Evolutionary conservation across 2,329 filamentous ascomycete genomes (phyloP), one percentile per base, ranked within the genome.

Genomic region (Diaporthe sp.): DNA sequence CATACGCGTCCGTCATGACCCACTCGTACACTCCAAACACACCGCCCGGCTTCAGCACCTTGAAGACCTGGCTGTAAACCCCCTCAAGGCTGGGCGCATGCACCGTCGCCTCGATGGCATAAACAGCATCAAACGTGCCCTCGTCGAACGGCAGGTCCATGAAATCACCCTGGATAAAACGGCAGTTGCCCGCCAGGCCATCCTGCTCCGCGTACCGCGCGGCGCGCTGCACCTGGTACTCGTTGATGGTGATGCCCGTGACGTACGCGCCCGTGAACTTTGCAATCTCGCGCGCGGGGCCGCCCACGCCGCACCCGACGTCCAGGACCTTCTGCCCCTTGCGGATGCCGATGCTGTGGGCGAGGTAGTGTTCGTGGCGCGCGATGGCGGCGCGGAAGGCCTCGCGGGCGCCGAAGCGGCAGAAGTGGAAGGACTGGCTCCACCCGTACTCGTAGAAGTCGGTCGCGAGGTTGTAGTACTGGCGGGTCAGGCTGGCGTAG

Each of bases 1-100:
- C 91, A 84, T 94, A 95, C 58, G 88, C 85, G 78, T 94, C 93
- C 17, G 93, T 95, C 93, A 95, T 95, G 81, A 95, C 88, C 93
- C 93, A 95, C 82, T 95, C 93, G 83, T 95, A 95, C 51, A 95
- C 93, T 81, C 93, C 93, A 79, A 95, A 95, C 57, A 92, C 88
- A 82, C 93, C 93, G 77, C 93, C 93, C 28, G 93, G 93, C 87
- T 95, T 95, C 78, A 95, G 87, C 55, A 94, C 92, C 72, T 91
- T 91, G 88, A 90, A 93, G 79, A 95, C 94, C 84, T 95, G 90
- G 79, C 87, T 89, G 85, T 95, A 95, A 78, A 94, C 93, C 71
- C 91, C 93, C 81, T 93, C 91, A 57, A 95, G 88, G 34, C 90
- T 91, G 34, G 93, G 93, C 4, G 93, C 93, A 82, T 95, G 93